Percentiles rank a stretch among this genome's conserved stretches.
phyloP scores from a whole-genome alignment of 2,329 filamentous ascomycete species.

The Dothistroma septosporum region DNA sequence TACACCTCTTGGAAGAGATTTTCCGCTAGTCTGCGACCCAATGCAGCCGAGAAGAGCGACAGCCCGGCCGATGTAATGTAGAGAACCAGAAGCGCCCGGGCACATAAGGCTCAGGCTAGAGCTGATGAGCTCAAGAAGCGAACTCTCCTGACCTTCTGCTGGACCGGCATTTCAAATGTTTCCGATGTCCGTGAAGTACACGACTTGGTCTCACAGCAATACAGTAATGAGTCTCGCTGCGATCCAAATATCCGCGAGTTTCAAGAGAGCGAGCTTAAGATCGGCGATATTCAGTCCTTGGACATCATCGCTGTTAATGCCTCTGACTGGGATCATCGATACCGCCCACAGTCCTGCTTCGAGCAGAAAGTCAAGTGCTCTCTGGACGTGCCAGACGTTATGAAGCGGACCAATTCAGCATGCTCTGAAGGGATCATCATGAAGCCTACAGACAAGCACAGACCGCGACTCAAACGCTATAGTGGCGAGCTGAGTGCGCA shows the following conservation, averaged over 20 bases:
- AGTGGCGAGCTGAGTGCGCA: neutral
- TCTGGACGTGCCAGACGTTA: neutral
- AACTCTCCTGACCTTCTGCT: neutral
- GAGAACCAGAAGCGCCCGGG: neutral
- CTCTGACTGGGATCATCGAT: neutral
- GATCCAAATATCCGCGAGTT: constrained; percentile 7
- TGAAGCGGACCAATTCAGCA: neutral
- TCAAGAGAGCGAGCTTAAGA: constrained; percentile 8
- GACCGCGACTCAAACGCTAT: neutral
- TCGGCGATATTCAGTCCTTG: constrained; percentile 8
- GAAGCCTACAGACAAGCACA: neutral
- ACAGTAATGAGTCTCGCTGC: constrained; percentile 3
- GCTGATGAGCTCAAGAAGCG: neutral
- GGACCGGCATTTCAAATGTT: neutral
- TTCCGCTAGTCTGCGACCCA: neutral
- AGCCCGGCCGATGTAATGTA: neutral
- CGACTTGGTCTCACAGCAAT: neutral
- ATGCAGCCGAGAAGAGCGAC: neutral
- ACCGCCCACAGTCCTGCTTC: constrained; percentile 8
- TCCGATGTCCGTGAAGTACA: neutral
- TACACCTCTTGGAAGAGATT: neutral
- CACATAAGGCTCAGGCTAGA: neutral
- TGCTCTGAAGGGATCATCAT: neutral
- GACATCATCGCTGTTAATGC: neutral
- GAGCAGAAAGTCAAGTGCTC: neutral